Percentiles rank a stretch among this genome's conserved stretches.
Evolutionary conservation across 2,329 filamentous ascomycete species (phyloP).

Genomic region (Alternaria arbusti): DNA sequence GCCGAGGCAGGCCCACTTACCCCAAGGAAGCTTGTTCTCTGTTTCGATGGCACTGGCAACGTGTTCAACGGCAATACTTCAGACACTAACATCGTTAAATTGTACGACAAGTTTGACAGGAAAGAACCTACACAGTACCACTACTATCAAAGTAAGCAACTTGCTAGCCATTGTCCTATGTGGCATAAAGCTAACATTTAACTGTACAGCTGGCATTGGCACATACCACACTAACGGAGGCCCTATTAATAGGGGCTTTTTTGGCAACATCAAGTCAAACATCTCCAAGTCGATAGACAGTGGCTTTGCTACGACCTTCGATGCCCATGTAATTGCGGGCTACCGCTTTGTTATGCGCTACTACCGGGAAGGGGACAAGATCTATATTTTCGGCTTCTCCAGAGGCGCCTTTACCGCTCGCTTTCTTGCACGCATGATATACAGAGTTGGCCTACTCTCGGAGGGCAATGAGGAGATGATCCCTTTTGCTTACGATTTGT

Average conservation of each 20-base stretch:
- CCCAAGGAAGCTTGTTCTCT: constrained; percentile 17
- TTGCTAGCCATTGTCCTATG: not conserved
- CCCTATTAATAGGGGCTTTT: not conserved
- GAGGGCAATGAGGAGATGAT: constrained; percentile 30
- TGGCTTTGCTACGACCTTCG: constrained; percentile 13
- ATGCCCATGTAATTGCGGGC: constrained; percentile 28
- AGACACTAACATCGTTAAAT: constrained; percentile 29
- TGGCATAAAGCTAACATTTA: not conserved
- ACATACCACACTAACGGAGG: constrained; percentile 13
- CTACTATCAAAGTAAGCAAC: constrained; percentile 27
- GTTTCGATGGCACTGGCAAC: constrained; percentile 34
- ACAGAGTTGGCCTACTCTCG: constrained; percentile 29
- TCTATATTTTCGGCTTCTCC: constrained; percentile 47
- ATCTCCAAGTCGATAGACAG: constrained; percentile 18
- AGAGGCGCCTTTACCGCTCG: constrained; percentile 45
- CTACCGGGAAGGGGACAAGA: constrained; percentile 37
- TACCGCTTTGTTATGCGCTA: constrained; percentile 45
- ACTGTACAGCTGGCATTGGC: constrained; percentile 20
- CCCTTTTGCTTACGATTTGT: constrained; percentile 25
- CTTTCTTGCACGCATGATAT: constrained; percentile 38
- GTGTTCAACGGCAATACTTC: constrained; percentile 20
- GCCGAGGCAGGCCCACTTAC: not conserved
- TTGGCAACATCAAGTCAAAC: not conserved
- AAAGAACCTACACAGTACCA: constrained; percentile 17
- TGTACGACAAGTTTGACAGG: constrained; percentile 24